Evolutionary conservation across 2,329 filamentous ascomycete species (phyloP).

Genomic region (Apiospora sp.): DNA sequence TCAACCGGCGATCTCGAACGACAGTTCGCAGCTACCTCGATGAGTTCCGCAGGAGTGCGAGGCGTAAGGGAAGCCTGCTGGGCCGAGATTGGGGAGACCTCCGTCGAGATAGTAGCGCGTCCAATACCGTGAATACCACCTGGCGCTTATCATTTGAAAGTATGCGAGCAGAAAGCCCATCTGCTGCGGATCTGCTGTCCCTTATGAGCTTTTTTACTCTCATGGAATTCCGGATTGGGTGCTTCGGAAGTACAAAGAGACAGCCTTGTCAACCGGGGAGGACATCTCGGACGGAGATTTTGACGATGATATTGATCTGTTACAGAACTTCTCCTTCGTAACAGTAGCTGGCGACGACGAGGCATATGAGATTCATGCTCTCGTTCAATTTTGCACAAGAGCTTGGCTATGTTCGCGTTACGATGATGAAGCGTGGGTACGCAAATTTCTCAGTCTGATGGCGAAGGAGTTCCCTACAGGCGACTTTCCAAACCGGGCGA

Average conservation of each 20-base stretch:
- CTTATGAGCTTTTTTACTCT: conserved; percentile 56
- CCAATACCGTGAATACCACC: conserved; percentile 45
- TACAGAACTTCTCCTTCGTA: conserved; percentile 49
- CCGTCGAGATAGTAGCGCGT: conserved; percentile 42
- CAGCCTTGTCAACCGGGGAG: not conserved
- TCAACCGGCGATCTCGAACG: conserved; percentile 36
- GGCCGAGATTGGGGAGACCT: conserved; percentile 41
- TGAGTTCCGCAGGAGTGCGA: conserved; percentile 44
- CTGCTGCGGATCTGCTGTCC: conserved; percentile 51
- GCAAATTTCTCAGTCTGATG: conserved; percentile 7
- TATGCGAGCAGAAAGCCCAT: conserved; percentile 41
- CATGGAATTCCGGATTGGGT: conserved; percentile 47
- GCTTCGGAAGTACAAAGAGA: not conserved
- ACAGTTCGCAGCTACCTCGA: conserved; percentile 49
- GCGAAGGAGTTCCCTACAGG: conserved; percentile 15
- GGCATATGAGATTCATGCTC: conserved; percentile 50
- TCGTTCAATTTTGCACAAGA: conserved; percentile 49
- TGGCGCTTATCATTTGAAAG: conserved; percentile 48
- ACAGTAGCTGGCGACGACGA: conserved; percentile 30
- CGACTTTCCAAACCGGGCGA: conserved; percentile 5
- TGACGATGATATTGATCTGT: conserved; percentile 43
- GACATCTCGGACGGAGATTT: conserved; percentile 31
- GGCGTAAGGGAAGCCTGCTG: conserved; percentile 38
- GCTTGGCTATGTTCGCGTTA: conserved; percentile 42
- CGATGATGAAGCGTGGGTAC: conserved; percentile 11